These are phyloP conservation scores for Verticillium isaacii DNA, from an alignment of 2,329 filamentous ascomycete genomes.

Conservation along the genomic window DNA sequence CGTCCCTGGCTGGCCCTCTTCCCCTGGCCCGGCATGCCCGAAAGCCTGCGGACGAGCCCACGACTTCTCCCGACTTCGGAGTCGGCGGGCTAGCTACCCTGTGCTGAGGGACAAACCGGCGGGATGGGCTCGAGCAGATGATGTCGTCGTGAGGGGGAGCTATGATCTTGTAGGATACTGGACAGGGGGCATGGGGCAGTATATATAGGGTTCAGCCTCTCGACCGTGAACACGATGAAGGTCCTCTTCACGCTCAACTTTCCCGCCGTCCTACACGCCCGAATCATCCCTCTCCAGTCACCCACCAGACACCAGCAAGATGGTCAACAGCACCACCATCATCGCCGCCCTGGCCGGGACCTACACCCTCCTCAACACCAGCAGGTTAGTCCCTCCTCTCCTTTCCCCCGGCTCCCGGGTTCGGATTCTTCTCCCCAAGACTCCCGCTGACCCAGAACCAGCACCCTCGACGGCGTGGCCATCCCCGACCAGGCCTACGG, in stretches of 20 bases:
- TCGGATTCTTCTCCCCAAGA: background rate
- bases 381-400: slow-evolving; percentile 2
- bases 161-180: background rate
- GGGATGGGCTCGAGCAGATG: background rate
- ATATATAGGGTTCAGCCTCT: background rate
- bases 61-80: background rate
- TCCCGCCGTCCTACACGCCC: background rate
- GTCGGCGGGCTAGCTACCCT: background rate
- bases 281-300: background rate
- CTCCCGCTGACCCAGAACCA: background rate
- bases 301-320: background rate
- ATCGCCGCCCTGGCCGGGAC: slow-evolving; percentile 11
- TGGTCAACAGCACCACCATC: slow-evolving; percentile 11
- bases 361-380: slow-evolving; percentile 12
- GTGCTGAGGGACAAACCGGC: background rate
- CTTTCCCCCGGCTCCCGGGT: too few species aligned
- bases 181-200: background rate
- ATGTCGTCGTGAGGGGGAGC: background rate
- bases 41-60: background rate
- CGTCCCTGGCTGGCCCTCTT: background rate
- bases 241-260: background rate
- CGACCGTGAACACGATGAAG: background rate
- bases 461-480: slow-evolving; percentile 10
- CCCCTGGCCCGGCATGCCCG: background rate
- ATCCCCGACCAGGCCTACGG: slow-evolving; percentile 14